phyloP scores from a whole-genome alignment of 495 filamentous ascomycete genomes.

The Hyaloscypha variabilis region DNA sequence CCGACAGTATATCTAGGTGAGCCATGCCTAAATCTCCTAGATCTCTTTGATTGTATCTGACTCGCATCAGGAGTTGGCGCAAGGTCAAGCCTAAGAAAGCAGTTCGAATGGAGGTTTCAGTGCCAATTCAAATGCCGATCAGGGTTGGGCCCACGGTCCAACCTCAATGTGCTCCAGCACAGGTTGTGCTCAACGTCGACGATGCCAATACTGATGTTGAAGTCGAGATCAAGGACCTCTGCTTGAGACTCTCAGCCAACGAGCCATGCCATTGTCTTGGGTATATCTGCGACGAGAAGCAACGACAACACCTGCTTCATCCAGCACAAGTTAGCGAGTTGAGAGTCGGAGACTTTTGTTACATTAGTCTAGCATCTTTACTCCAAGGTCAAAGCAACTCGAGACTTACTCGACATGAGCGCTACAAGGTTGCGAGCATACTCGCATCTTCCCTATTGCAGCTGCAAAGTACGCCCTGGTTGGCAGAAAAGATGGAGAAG shows the following conservation, averaged over 20 bases:
- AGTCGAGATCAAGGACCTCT: slow-evolving; percentile 12
- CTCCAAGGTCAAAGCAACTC: neutral
- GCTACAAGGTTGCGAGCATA: slow-evolving; percentile 32
- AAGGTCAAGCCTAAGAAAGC: slow-evolving; percentile 1
- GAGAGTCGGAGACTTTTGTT: neutral
- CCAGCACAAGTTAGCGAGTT: neutral
- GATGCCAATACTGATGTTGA: neutral
- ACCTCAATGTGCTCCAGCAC: neutral
- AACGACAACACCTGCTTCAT: slow-evolving; percentile 5
- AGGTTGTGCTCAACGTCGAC: neutral
- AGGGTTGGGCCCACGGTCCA: neutral
- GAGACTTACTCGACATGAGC: slow-evolving; percentile 20
- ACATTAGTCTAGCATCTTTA: slow-evolving; percentile 14
- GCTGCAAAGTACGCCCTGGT: slow-evolving; percentile 35
- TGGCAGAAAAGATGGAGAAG: slow-evolving; percentile 27
- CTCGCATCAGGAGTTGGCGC: neutral
- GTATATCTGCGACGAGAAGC: slow-evolving; percentile 10
- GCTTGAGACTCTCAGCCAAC: neutral
- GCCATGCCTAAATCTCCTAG: neutral
- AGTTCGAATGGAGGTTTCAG: slow-evolving; percentile 12
- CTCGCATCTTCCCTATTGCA: slow-evolving; percentile 34
- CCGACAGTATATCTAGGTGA: neutral
- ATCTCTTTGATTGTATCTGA: neutral
- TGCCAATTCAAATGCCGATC: neutral
- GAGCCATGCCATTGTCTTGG: neutral